These are phyloP conservation scores for Dioszegia aurantiaca DNA, from an alignment of 768 basidiomycete genomes.

Conservation along the genomic window DNA sequence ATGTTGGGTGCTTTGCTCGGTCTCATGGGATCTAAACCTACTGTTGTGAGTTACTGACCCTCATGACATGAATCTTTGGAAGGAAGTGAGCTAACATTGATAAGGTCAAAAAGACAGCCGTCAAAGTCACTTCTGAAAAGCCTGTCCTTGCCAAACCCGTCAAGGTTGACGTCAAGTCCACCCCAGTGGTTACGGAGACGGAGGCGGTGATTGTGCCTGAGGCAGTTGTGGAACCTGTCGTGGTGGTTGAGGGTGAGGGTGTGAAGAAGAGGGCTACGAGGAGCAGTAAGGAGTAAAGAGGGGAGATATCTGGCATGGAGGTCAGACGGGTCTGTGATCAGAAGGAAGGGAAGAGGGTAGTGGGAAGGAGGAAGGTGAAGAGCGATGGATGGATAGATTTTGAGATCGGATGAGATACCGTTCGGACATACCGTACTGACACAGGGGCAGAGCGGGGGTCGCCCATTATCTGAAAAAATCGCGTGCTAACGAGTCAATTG, in stretches of 20 bases:
- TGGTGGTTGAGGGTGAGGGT: constrained; percentile 40
- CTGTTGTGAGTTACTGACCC: constrained; percentile 42
- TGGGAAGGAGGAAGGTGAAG: no score
- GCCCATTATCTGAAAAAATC: no score
- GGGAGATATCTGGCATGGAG: no score
- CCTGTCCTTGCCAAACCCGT: constrained; percentile 22
- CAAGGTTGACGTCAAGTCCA: not conserved
- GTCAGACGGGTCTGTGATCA: not conserved
- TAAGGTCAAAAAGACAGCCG: constrained; percentile 57
- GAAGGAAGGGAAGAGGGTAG: not conserved
- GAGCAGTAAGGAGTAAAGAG: constrained; percentile 28
- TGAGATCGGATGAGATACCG: no score
- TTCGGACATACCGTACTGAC: no score
- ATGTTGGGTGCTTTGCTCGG: constrained; percentile 79
- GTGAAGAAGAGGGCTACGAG: constrained; percentile 42
- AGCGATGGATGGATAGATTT: no score
- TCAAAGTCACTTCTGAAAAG: constrained; percentile 58
- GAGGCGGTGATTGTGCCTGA: constrained; percentile 29
- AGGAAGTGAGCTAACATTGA: no score
- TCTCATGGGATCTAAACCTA: constrained; percentile 61
- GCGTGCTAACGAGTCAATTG: no score
- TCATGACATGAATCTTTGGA: no score
- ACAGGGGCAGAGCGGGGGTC: no score
- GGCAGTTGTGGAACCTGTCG: constrained; percentile 42
- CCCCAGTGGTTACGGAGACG: constrained; percentile 8